Conservation (phyloP, 306 rosid species). For the Styphnolobium japonicum region DNA sequence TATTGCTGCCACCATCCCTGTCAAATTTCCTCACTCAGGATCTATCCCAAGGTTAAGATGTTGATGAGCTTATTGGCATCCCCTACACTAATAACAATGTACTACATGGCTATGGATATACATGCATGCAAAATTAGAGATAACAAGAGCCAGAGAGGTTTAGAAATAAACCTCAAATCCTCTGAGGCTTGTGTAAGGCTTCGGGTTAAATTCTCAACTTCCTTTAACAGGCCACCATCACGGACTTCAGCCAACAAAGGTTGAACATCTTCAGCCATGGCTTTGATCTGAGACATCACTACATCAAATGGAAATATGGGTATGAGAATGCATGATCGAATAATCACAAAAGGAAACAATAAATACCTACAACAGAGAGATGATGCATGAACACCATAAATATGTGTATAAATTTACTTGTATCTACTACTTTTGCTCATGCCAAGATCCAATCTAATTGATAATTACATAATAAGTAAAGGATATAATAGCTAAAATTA, state of each 20-base stretch:
- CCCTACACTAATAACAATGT: not conserved
- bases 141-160: not conserved
- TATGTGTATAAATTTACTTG: too few relatives aligned
- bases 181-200: constrained; percentile 78
- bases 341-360: constrained; percentile 3
- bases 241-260: constrained; percentile 89
- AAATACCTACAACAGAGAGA: not conserved
- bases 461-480: too few relatives aligned
- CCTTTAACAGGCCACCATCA: constrained; percentile 73
- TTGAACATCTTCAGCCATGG: constrained; percentile 94
- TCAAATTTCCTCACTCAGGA: not conserved
- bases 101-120: not conserved
- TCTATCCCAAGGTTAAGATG: not conserved
- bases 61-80: not conserved
- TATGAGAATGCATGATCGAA: constrained; percentile 51
- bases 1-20: too few relatives aligned
- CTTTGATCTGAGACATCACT: constrained; percentile 91
- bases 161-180: constrained; percentile 69
- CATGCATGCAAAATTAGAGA: not conserved
- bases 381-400: constrained; percentile 6
- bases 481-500: too few relatives aligned
- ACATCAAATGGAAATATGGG: constrained; percentile 59
- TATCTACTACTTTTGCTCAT: too few relatives aligned
- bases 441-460: too few relatives aligned
- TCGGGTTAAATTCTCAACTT: constrained; percentile 70